Evolutionary conservation across 208 protist genomes (phyloP).

Genomic region (Trypanosomatidae sp.): DNA sequence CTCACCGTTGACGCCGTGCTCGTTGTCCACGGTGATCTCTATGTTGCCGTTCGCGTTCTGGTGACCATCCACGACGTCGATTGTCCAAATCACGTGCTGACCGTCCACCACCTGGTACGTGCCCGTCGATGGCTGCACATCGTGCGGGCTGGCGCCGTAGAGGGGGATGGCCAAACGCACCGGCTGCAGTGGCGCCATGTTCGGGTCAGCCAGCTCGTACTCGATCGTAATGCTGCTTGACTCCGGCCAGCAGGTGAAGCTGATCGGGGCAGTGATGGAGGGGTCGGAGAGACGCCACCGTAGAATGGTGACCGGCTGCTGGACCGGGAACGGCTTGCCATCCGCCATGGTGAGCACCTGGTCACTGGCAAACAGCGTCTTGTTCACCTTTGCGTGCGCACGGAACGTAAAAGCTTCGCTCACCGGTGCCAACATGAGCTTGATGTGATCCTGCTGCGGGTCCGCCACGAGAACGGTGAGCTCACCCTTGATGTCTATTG

Average conservation of each 20-base stretch:
- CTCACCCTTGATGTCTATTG: constrained; percentile 70
- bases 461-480: constrained; percentile 77
- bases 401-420: constrained; percentile 75
- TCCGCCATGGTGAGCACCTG: constrained; percentile 80
- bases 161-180: constrained; percentile 67
- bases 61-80: constrained; percentile 50
- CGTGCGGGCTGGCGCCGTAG: constrained; percentile 37
- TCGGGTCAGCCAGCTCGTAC: constrained; percentile 65
- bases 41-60: constrained; percentile 66
- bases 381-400: constrained; percentile 86
- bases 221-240: constrained; percentile 70
- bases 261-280: constrained; percentile 48
- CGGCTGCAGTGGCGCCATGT: constrained; percentile 42
- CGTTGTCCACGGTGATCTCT: constrained; percentile 51
- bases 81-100: constrained; percentile 57
- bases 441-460: constrained; percentile 49
- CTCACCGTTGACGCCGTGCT: constrained; percentile 21
- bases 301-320: constrained; percentile 80
- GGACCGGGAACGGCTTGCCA: constrained; percentile 72
- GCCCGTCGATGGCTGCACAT: constrained; percentile 48
- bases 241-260: constrained; percentile 82
- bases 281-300: constrained; percentile 57
- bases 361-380: constrained; percentile 73
- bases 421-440: constrained; percentile 51
- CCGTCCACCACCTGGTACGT: constrained; percentile 28